A percentile compares a stretch with the other conserved stretches of the same genome.
These are phyloP conservation scores for Saturnispora diversa DNA, from an alignment of 805 yeast genomes.

Conservation along the genomic window DNA sequence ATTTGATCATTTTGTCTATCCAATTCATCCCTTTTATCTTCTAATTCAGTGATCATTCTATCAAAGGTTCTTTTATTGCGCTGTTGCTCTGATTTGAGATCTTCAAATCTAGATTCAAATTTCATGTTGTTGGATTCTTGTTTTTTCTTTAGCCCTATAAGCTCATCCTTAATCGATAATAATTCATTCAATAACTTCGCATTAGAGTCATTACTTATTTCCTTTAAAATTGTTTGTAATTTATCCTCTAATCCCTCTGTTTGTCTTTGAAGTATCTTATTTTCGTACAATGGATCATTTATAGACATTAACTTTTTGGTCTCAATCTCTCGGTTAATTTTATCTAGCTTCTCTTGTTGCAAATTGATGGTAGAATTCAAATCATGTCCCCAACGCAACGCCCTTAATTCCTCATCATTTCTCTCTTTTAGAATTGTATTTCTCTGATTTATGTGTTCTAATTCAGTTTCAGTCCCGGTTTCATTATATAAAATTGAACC, in stretches of 20 bases:
- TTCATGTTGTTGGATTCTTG: conserved; percentile 50
- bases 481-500: conserved; percentile 26
- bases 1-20: conserved; percentile 24
- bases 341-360: conserved; percentile 8
- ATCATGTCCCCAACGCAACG: neutral
- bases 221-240: conserved; percentile 15
- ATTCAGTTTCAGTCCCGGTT: too few relatives aligned
- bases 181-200: conserved; percentile 18
- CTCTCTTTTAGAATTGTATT: too few relatives aligned
- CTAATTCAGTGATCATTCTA: conserved; percentile 20
- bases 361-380: conserved; percentile 3
- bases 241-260: conserved; percentile 13
- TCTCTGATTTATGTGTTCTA: neutral
- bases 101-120: conserved; percentile 61
- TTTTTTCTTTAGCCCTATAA: conserved; percentile 19
- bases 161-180: conserved; percentile 19
- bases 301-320: conserved; percentile 2
- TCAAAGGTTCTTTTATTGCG: conserved; percentile 22
- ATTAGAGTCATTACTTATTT: conserved; percentile 16
- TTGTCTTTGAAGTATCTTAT: conserved; percentile 9
- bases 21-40: conserved; percentile 22
- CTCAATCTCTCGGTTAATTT: conserved; percentile 12
- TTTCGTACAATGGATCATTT: conserved; percentile 8
- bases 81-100: conserved; percentile 45
- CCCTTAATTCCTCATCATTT: neutral